These are phyloP conservation scores for Sporothrix brunneoviolacea DNA, from an alignment of 2,329 filamentous ascomycete genomes.

Conservation along the genomic window DNA sequence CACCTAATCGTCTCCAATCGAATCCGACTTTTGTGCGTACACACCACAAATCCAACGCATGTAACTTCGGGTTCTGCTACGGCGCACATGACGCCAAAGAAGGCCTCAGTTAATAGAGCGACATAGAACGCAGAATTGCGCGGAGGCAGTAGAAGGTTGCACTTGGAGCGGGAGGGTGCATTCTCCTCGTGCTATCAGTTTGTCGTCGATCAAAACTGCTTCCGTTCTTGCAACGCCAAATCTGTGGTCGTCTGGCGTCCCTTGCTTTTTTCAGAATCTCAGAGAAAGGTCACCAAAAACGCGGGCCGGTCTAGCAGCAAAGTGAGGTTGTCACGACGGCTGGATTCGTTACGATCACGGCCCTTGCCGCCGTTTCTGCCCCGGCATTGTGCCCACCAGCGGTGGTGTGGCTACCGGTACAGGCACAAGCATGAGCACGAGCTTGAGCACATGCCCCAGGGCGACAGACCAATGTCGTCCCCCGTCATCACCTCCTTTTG, in stretches of 20 bases:
- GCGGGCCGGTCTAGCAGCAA: neutral
- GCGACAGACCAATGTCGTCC: conserved; percentile 6
- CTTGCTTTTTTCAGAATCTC: no score
- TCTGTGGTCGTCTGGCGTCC: no score
- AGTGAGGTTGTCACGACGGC: neutral
- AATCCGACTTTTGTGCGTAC: neutral
- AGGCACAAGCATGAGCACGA: conserved; percentile 3
- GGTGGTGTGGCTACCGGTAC: conserved; percentile 4
- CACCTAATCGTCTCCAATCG: neutral
- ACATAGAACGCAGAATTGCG: no score
- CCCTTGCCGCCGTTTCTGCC: neutral
- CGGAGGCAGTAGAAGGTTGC: no score
- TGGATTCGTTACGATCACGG: neutral
- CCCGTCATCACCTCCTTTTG: neutral
- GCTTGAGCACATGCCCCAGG: conserved; percentile 6
- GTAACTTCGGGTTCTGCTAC: neutral
- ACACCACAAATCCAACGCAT: neutral
- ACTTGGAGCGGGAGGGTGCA: no score
- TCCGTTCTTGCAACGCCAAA: no score
- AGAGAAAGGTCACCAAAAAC: no score
- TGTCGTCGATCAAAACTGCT: no score
- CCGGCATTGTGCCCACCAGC: conserved; percentile 5
- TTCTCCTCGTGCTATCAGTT: no score
- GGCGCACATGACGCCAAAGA: neutral
- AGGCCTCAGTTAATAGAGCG: neutral